phyloP scores from a whole-genome alignment of 768 basidiomycete species.

The Leccinum imitatum region DNA sequence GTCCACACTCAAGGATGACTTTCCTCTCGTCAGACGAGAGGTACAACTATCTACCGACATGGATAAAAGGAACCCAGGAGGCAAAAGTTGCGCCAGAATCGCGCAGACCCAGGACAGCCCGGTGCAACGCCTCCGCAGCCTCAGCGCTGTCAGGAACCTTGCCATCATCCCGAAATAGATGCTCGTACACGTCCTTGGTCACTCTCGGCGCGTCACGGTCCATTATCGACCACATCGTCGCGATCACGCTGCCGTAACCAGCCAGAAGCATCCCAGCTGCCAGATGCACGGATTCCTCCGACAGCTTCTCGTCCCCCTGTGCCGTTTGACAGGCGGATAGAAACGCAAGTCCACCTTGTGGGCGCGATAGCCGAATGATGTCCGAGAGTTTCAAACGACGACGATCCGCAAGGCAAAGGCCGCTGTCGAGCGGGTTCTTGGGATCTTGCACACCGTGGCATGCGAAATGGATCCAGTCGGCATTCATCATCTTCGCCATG shows the following conservation, averaged over 20 bases:
- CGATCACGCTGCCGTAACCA: not conserved
- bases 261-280: not conserved
- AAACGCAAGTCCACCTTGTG: not conserved
- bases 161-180: not conserved
- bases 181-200: not conserved
- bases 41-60: not conserved
- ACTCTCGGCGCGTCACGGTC: not conserved
- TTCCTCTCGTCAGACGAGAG: too few species aligned
- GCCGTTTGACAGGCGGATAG: not conserved
- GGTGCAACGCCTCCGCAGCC: not conserved
- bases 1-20: too few species aligned
- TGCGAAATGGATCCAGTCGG: not conserved
- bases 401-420: not conserved
- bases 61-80: not conserved
- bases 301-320: not conserved
- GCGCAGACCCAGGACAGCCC: not conserved
- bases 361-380: not conserved
- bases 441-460: not conserved
- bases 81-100: not conserved
- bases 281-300: not conserved
- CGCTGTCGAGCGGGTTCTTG: not conserved
- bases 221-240: not conserved
- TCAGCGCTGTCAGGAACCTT: not conserved
- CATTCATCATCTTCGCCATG: not conserved
- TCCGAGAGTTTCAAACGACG: not conserved